Base-by-base conservation (phyloP, 805 yeast species). In the Wickerhamiella brachini region DNA sequence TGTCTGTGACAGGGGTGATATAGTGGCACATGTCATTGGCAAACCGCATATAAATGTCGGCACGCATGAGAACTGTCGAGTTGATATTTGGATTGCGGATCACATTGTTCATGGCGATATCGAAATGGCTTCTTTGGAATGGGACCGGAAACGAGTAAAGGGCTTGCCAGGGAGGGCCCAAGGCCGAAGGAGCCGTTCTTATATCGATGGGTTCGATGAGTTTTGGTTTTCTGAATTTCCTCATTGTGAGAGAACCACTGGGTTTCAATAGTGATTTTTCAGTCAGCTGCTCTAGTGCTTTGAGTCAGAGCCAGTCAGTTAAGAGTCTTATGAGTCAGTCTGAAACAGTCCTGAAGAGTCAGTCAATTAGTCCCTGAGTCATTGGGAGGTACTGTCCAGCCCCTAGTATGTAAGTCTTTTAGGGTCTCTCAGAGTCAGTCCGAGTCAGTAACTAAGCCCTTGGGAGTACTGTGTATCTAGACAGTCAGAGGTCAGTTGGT, bases 1-100 rank as follows among this genome's bases (percentile, higher is more conserved):
- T 31, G 39, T 21, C 38, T 21, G 15, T 29, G 7, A 18, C 38
- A 1, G 48, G 34, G 4, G n/a, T 20, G 37, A n/a, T 23, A 21
- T 47, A 31, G 10, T 41, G 21, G 21, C 49, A 22, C 41, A 37
- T 37, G 51, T 51, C 48, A 44, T 56, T 46, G 45, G 51, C 49
- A 26, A 54, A 47, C 41, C 64, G 68, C 22, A 51, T 44, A 21
- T 68, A 57, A 22, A 88, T 78, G 66, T 90, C 97, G 0, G 97
- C 95, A 57, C 97, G 71, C 66, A 90, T 70, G 34, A 89, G 83
- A 37, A 87, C 93, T 0, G 96, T 84, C 10, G 97, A 89, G 67
- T 89, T 90, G 67, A 87, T 84, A 63, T 88, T 85, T 17, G 96
- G 96, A 56, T 85, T 86, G 53, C 75, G 73, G 50, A 87, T 83